A percentile compares a stretch with the other conserved stretches of the same genome.
Evolutionary conservation across 75 land plant genomes (phyloP).

Genomic region (Cupressus sempervirens): DNA sequence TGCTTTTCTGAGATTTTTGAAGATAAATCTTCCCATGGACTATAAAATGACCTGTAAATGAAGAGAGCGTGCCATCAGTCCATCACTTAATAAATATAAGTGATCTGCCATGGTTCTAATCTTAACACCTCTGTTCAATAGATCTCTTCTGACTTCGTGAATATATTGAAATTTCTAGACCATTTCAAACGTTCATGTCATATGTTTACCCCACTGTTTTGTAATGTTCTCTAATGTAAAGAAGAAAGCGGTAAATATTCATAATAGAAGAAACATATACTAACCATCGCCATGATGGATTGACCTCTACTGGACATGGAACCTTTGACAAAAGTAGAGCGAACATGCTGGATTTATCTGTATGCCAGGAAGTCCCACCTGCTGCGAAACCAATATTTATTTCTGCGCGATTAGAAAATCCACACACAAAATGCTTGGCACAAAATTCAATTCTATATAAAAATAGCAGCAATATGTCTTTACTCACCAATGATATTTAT

Average conservation of each 20-base stretch:
- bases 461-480: background rate
- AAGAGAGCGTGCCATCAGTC: background rate
- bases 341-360: constrained; percentile 11
- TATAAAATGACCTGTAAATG: constrained; percentile 50
- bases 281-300: constrained; percentile 87
- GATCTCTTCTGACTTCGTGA: background rate
- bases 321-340: constrained; percentile 40
- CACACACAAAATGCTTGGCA: background rate
- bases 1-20: constrained; percentile 22
- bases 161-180: background rate
- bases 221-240: background rate
- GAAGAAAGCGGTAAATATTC: background rate
- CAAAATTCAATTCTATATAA: background rate
- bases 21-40: constrained; percentile 40
- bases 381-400: background rate
- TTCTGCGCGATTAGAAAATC: background rate
- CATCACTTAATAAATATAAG: background rate
- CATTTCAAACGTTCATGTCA: background rate
- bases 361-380: constrained; percentile 6
- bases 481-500: constrained; percentile 16
- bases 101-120: background rate
- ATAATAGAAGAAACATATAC: background rate
- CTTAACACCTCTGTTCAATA: background rate
- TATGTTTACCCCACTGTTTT: too few species aligned
- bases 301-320: constrained; percentile 56